Base-by-base conservation (phyloP, 2,329 filamentous ascomycete genomes). In the Diaporthe humulicola region DNA sequence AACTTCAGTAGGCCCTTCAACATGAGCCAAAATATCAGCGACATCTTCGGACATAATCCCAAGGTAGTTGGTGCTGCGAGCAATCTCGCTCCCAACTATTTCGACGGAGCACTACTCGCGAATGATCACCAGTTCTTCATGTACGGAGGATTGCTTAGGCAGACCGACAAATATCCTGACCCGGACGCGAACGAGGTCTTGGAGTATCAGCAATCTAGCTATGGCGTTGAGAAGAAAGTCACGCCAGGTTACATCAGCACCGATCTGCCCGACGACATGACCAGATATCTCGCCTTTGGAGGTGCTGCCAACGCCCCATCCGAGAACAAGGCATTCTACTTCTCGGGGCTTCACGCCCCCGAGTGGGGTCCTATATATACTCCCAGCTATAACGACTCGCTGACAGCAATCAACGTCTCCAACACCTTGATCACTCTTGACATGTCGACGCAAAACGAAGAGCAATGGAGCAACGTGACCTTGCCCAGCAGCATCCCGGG, bases 271-370 rank as follows among this genome's bases (percentile, higher is more conserved):
- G 76, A 82, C 4, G 81, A 79, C 9, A 80, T 93, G 7, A 93
- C 89, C 28, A 86, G 89, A 66, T 94, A 93, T 78, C 78, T 94
- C 30, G 89, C 92, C 0, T 91, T 89, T 77, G 93, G 93, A 25
- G 93, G 89, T 2, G 88, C 87, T 0, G 91, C 87, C 15, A 93
- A 86, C 57, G 91, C 90, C 0, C 92, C 93, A 0, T 94, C 92
- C 0, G 93, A 95, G 81, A 92, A 94, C 76, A 87, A 91, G 77
- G 92, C 91, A 0, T 95, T 91, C 85, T 94, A 94, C 78, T 93
- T 95, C 77, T 90, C 91, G 0, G 93, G 93, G 0, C 83, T 93
- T 81, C 88, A 85, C 19, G 87, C 90, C 0, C 81, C 85, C 0
- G 81, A 82, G 17, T 87, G 84, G 78, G 90, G 90, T 0, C 82